Conservation (phyloP, 805 yeast genomes). For the Lipomyces orientalis region DNA sequence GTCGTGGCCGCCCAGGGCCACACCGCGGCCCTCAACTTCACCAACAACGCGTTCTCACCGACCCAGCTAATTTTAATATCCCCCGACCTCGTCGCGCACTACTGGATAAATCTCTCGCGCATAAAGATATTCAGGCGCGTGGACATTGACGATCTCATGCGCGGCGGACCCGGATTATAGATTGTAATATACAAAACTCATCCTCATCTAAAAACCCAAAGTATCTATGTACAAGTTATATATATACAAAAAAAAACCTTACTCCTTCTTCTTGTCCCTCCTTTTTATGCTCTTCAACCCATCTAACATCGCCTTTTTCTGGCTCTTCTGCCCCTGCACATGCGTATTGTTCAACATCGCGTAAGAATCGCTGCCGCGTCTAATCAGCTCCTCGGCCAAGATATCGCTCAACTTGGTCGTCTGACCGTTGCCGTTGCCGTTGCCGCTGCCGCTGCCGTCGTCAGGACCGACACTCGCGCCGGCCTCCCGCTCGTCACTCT, state of each 20-base stretch:
- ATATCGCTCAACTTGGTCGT: not conserved
- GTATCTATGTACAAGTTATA: not conserved
- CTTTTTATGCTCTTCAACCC: not conserved
- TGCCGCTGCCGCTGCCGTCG: not conserved
- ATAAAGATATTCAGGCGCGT: constrained; percentile 26
- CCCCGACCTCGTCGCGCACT: constrained; percentile 27
- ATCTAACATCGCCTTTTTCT: not conserved
- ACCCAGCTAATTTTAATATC: constrained; percentile 32
- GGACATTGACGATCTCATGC: constrained; percentile 22
- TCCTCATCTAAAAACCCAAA: too few relatives aligned
- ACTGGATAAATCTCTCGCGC: constrained; percentile 28
- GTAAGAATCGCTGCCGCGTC: not conserved
- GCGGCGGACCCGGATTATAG: constrained; percentile 14
- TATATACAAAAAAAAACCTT: not conserved
- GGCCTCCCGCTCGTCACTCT: not conserved
- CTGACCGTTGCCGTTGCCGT: not conserved
- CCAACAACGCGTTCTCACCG: constrained; percentile 23
- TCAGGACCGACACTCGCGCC: not conserved
- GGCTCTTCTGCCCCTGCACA: not conserved
- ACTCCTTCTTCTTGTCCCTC: not conserved
- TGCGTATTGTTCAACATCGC: not conserved
- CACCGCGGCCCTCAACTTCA: constrained; percentile 29
- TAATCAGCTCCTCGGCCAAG: not conserved
- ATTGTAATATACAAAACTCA: not conserved
- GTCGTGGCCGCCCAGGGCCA: constrained; percentile 36